phyloP scores from a whole-genome alignment of 441 rosid species.

The Populus hybrid region DNA sequence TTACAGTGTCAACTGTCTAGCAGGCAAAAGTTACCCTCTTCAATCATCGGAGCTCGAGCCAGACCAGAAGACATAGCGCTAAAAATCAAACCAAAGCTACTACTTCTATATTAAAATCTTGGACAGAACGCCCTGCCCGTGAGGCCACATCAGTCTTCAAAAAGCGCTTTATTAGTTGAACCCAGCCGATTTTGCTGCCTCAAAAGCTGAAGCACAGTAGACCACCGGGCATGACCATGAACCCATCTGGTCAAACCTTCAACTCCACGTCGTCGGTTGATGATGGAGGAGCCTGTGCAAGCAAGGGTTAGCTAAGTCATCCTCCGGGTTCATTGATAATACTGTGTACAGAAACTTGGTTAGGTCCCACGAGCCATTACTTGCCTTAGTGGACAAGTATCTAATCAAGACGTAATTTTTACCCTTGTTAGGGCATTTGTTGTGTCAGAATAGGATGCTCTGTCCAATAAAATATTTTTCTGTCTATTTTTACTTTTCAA shows the following conservation, averaged over 20 bases:
- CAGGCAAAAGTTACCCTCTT: not conserved
- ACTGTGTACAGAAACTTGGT: not conserved
- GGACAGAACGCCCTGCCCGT: not conserved
- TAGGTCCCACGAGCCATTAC: slow-evolving; percentile 15
- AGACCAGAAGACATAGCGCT: not conserved
- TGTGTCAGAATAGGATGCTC: not conserved
- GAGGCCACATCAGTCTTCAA: not conserved
- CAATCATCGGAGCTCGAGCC: not conserved
- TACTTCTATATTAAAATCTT: not conserved
- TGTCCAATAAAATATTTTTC: not conserved
- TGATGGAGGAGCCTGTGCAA: not conserved
- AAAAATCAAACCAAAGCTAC: not conserved
- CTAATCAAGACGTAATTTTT: slow-evolving; percentile 1
- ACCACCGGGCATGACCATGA: not conserved
- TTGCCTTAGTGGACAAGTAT: slow-evolving; percentile 29
- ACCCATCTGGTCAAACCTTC: not conserved
- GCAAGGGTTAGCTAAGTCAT: not conserved
- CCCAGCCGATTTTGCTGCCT: not conserved
- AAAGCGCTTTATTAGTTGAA: not conserved
- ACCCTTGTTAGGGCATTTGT: not conserved
- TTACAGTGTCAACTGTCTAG: not conserved
- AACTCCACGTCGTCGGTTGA: not conserved
- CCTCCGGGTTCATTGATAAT: not conserved
- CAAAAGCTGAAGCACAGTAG: not conserved
- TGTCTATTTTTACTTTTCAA: not conserved